Percentiles rank a stretch among this genome's conserved stretches.
Evolutionary conservation across 192 early-diverging fungal species (phyloP).

Genomic region (Lunasporangiospora selenospora): DNA sequence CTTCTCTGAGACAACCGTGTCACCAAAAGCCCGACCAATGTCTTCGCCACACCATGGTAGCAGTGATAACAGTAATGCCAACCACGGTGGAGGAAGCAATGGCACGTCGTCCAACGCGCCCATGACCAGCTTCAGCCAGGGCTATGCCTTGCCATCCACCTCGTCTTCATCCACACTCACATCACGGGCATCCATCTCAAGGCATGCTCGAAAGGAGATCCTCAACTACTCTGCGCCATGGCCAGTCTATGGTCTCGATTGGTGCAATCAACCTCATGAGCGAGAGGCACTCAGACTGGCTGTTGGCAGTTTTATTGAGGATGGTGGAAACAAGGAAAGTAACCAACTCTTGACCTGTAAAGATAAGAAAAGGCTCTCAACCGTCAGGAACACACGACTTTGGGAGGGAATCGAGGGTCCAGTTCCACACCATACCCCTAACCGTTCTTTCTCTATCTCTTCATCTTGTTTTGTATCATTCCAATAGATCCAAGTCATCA

Average conservation of each 20-base stretch:
- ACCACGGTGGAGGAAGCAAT: too few species aligned
- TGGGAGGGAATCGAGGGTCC: background rate
- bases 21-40: too few species aligned
- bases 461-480: background rate
- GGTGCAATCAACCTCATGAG: slow-evolving; percentile 74
- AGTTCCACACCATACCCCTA: too few species aligned
- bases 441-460: background rate
- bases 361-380: background rate
- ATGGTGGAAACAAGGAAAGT: slow-evolving; percentile 68
- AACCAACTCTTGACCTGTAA: background rate
- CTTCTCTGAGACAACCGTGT: too few species aligned
- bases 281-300: slow-evolving; percentile 81
- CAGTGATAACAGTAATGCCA: too few species aligned
- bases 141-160: slow-evolving; percentile 14
- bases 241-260: slow-evolving; percentile 89
- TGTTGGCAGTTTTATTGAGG: slow-evolving; percentile 81
- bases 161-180: slow-evolving; percentile 7
- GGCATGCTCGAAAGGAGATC: slow-evolving; percentile 66
- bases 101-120: background rate
- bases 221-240: slow-evolving; percentile 84
- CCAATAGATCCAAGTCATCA: slow-evolving; percentile 68
- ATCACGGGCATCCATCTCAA: slow-evolving; percentile 5
- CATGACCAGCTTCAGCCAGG: slow-evolving; percentile 39
- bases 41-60: too few species aligned
- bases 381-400: background rate